phyloP scores from a whole-genome alignment of 1,139 yeast species.

The Saccharomycopsis phalli region DNA sequence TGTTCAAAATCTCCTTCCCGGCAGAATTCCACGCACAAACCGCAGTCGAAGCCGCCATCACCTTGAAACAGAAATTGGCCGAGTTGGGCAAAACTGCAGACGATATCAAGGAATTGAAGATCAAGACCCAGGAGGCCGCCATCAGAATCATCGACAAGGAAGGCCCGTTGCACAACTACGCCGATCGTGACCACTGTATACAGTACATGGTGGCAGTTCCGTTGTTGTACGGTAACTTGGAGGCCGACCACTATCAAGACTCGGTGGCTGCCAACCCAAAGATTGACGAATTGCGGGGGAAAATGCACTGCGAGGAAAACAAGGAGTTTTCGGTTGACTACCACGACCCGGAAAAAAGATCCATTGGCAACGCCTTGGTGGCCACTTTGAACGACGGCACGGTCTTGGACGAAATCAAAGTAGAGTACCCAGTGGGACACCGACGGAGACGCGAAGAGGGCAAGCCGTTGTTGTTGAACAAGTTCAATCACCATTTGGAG shows the following conservation, averaged over 20 bases:
- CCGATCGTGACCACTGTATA: conserved; percentile 55
- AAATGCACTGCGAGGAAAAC: conserved; percentile 48
- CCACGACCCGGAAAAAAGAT: conserved; percentile 48
- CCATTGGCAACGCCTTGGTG: conserved; percentile 45
- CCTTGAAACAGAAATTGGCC: conserved; percentile 32
- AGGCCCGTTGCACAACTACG: conserved; percentile 52
- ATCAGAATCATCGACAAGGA: conserved; percentile 48
- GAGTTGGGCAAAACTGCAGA: conserved; percentile 35
- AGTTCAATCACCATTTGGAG: conserved; percentile 41
- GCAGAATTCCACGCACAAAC: conserved; percentile 64
- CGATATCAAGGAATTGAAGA: conserved; percentile 40
- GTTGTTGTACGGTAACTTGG: conserved; percentile 42
- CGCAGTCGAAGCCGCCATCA: conserved; percentile 50
- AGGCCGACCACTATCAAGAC: conserved; percentile 50
- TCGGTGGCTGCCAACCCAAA: conserved; percentile 42
- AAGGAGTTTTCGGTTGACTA: conserved; percentile 40
- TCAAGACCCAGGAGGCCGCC: conserved; percentile 53
- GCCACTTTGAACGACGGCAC: conserved; percentile 48
- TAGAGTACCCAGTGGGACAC: conserved; percentile 52
- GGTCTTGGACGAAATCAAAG: conserved; percentile 41
- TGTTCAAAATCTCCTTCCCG: conserved; percentile 55
- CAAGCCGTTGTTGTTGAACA: conserved; percentile 41
- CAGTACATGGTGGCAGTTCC: conserved; percentile 56
- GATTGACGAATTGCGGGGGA: conserved; percentile 41
- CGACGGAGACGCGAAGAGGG: conserved; percentile 50